Conservation (phyloP, 2,329 filamentous ascomycete genomes). For the Colletotrichum tofieldiae region DNA sequence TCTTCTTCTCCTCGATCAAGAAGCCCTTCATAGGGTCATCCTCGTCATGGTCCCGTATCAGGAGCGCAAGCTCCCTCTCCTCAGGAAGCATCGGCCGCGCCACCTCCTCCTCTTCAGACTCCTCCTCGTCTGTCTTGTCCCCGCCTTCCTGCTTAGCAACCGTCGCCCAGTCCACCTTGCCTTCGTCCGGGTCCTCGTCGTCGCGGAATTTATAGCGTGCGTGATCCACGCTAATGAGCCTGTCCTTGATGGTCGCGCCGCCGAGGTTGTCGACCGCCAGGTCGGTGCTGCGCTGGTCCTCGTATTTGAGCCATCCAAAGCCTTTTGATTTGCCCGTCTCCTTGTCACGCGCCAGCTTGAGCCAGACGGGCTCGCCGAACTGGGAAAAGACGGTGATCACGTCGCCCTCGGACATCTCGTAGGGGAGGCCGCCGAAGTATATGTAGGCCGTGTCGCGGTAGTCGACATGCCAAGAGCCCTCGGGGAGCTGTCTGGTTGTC, state of each 20-base stretch:
- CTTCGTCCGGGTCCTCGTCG: constrained; percentile 77
- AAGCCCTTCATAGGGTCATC: constrained; percentile 98
- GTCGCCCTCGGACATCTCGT: constrained; percentile 95
- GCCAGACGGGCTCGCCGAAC: constrained; percentile 93
- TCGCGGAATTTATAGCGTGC: constrained; percentile 91
- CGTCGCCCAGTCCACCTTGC: constrained; percentile 72
- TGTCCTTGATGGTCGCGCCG: constrained; percentile 85
- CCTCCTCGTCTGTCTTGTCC: constrained; percentile 63
- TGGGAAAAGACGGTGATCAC: constrained; percentile 97
- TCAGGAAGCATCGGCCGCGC: constrained; percentile 80
- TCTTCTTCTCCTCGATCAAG: constrained; percentile 90
- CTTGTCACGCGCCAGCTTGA: constrained; percentile 94
- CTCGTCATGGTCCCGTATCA: constrained; percentile 88
- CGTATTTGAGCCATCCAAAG: constrained; percentile 97
- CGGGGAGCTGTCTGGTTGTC: constrained; percentile 71
- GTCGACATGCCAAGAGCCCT: constrained; percentile 96
- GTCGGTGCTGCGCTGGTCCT: constrained; percentile 96
- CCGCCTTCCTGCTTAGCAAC: constrained; percentile 69
- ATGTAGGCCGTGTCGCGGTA: constrained; percentile 98
- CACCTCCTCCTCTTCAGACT: constrained; percentile 58
- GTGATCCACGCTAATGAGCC: constrained; percentile 90
- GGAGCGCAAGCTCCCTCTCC: constrained; percentile 82
- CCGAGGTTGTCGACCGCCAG: constrained; percentile 96
- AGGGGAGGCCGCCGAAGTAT: constrained; percentile 95
- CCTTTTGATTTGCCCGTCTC: constrained; percentile 96